Conservation (phyloP, 140 eudicot genomes). For the Eryngium alpinum region DNA sequence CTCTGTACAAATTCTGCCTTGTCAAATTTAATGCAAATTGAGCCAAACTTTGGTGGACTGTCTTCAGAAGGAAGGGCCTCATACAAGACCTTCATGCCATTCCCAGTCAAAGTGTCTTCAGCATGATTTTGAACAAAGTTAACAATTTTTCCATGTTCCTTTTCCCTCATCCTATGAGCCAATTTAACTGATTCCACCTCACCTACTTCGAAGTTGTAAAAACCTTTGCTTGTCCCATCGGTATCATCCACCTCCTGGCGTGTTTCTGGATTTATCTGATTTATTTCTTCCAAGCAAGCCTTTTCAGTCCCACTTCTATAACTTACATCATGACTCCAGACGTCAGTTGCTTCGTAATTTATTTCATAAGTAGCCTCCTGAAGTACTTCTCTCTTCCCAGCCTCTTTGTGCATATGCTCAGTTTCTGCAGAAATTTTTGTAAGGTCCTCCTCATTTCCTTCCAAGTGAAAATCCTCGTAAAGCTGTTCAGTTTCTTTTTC, state of each 20-base stretch:
- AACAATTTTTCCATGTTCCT: constrained; percentile 25
- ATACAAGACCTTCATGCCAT: constrained; percentile 19
- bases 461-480: constrained; percentile 18
- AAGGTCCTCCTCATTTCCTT: constrained; percentile 7
- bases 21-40: constrained; percentile 27
- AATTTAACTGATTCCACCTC: constrained; percentile 23
- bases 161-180: constrained; percentile 2
- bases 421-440: constrained; percentile 16
- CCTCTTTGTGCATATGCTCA: constrained; percentile 4
- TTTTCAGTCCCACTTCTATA: constrained; percentile 26
- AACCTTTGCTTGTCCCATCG: constrained; percentile 19
- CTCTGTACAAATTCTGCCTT: constrained; percentile 24
- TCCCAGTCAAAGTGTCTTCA: constrained; percentile 25
- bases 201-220: constrained; percentile 25
- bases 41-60: constrained; percentile 15
- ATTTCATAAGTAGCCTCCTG: constrained; percentile 22
- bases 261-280: constrained; percentile 19
- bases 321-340: constrained; percentile 12
- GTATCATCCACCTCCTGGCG: constrained; percentile 29
- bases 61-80: constrained; percentile 22
- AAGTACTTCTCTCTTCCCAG: constrained; percentile 12
- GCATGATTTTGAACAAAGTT: constrained; percentile 22
- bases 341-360: constrained; percentile 15
- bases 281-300: constrained; percentile 20
- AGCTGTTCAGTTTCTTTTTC: constrained; percentile 32